A percentile compares a stretch with the other conserved stretches of the same genome.
phyloP scores from a whole-genome alignment of 495 filamentous ascomycete species.

The Neurospora africana region DNA sequence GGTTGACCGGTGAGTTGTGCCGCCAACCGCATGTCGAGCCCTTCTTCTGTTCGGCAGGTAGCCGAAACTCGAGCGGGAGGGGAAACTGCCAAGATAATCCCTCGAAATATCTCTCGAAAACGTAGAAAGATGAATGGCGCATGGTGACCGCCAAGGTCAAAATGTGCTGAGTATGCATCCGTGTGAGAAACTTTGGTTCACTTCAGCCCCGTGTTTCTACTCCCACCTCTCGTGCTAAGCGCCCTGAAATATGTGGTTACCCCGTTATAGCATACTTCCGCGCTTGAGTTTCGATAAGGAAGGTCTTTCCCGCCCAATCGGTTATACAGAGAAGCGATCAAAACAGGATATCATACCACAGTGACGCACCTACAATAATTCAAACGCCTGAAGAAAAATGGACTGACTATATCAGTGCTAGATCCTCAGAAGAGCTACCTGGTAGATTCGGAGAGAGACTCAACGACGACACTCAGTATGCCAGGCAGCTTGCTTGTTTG shows the following conservation, averaged over 20 bases:
- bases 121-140: not conserved
- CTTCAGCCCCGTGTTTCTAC: not conserved
- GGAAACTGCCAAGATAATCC: not conserved
- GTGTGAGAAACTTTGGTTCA: not conserved
- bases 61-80: not conserved
- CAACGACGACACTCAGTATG: not conserved
- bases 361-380: not conserved
- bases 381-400: not conserved
- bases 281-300: not conserved
- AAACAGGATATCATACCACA: not conserved
- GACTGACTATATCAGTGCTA: not conserved
- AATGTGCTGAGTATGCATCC: not conserved
- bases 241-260: not conserved
- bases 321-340: not conserved
- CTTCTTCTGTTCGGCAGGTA: not conserved
- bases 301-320: not conserved
- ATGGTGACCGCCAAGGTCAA: not conserved
- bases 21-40: not conserved
- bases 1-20: not conserved
- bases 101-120: not conserved
- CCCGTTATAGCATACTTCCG: not conserved
- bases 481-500: not conserved
- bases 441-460: not conserved
- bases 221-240: not conserved
- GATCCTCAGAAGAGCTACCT: not conserved